phyloP scores from a whole-genome alignment of 2,329 filamentous ascomycete species.

The Chaetomium sp. region DNA sequence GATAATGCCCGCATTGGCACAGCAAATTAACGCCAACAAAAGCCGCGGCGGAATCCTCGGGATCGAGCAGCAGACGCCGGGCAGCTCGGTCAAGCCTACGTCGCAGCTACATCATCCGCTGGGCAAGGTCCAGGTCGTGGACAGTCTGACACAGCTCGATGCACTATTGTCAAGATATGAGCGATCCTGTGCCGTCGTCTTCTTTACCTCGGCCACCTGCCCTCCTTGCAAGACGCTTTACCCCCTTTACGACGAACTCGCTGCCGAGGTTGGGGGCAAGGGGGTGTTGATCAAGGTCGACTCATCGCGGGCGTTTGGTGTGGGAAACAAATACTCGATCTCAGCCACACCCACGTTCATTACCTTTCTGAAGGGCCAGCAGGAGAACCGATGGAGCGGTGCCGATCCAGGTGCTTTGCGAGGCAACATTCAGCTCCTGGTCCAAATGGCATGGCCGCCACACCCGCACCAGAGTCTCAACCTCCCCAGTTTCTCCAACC shows the following conservation, averaged over 20 bases:
- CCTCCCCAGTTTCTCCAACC: slow-evolving; percentile 62
- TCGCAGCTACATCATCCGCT: slow-evolving; percentile 28
- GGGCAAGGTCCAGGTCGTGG: slow-evolving; percentile 53
- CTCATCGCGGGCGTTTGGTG: slow-evolving; percentile 56
- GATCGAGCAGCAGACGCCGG: slow-evolving; percentile 34
- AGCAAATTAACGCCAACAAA: slow-evolving; percentile 44
- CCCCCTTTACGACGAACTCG: slow-evolving; percentile 73
- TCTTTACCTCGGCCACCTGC: slow-evolving; percentile 88
- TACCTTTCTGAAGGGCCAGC: slow-evolving; percentile 69
- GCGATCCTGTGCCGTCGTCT: slow-evolving; percentile 69
- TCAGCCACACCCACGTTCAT: slow-evolving; percentile 82
- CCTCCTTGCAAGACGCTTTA: slow-evolving; percentile 78
- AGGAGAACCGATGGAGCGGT: slow-evolving; percentile 75
- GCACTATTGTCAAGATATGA: slow-evolving; percentile 52
- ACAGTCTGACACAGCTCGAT: slow-evolving; percentile 54
- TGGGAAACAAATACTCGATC: slow-evolving; percentile 60
- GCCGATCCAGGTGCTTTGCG: slow-evolving; percentile 63
- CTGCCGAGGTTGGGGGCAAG: slow-evolving; percentile 61
- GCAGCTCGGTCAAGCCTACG: slow-evolving; percentile 26
- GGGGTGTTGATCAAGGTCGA: slow-evolving; percentile 78
- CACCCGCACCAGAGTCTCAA: slow-evolving; percentile 70
- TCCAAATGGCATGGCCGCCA: slow-evolving; percentile 66
- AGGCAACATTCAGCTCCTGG: slow-evolving; percentile 64
- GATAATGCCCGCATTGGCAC: slow-evolving; percentile 64
- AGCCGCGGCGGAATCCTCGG: slow-evolving; percentile 47